Evolutionary conservation across 768 basidiomycete genomes (phyloP), one percentile per base, ranked within the genome.

Genomic region (Coprinellus aureogranulatus): DNA sequence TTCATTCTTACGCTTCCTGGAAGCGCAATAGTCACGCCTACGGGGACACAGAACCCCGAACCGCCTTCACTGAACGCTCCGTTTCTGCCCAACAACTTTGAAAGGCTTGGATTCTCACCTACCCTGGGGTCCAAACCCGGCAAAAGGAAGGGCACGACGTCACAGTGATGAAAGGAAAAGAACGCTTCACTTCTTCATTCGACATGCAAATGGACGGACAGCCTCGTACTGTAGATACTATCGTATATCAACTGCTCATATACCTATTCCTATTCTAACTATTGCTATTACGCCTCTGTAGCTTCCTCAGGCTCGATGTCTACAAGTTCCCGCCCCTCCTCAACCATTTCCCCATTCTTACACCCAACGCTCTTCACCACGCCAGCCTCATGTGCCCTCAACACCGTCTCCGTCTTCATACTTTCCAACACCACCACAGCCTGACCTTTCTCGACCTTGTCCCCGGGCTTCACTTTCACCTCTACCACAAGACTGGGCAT

Each of bases 401-500:
- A 70, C 41, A 92, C 89, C 39, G 90, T 95, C 74, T 96, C 94
- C 61, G 94, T 97, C 83, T 98, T 98, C 94, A 97, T 98, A 67
- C 94, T 96, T 75, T 96, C 94, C 66, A 96, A 72, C 4, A 95
- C 84, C 28, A 94, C 85, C 9, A 93, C 79, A 8, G 83, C 83
- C 66, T 94, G 89, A 0, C 92, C 92, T 65, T 82, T 86, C 72
- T 88, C 86, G 40, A 97, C 90, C 14, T 71, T 76, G 52, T 95
- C 89, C 3, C 94, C 94, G 1, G 82, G 75, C 58, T 78, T 79
- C 31, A 95, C 94, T 18, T 81, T 81, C 51, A 97, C 88, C 54
- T 96, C 92, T 3, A 97, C 94, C 1, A 97, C 88, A 50, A 94
- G 79, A 68, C 92, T 92, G n/a, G 94, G 94, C 90, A 94, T 94